Evolutionary conservation across 1,284 basidiomycete genomes (phyloP).

Genomic region (Moesziomyces sp.): DNA sequence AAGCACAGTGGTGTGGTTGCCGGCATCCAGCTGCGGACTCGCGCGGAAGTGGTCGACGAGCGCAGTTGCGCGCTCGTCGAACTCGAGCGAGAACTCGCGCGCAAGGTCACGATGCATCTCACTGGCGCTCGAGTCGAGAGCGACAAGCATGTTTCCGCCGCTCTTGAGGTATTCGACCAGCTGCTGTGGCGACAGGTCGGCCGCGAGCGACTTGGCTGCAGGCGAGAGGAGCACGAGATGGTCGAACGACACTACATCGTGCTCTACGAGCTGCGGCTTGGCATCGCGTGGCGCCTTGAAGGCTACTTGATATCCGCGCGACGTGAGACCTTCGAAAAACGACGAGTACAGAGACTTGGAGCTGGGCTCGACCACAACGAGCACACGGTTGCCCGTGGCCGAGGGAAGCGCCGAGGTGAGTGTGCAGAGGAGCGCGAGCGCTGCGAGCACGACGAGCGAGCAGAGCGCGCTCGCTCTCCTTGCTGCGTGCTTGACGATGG

Average conservation of each 20-base stretch:
- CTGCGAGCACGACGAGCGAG: constrained; percentile 5
- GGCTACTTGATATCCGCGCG: constrained; percentile 48
- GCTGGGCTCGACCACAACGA: constrained; percentile 50
- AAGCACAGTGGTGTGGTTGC: constrained; percentile 55
- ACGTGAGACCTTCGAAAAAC: constrained; percentile 38
- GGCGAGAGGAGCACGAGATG: constrained; percentile 59
- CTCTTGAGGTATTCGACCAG: constrained; percentile 78
- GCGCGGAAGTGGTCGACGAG: constrained; percentile 70
- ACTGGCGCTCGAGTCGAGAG: constrained; percentile 75
- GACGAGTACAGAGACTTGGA: constrained; percentile 30
- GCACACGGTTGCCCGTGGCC: constrained; percentile 58
- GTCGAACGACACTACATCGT: constrained; percentile 60
- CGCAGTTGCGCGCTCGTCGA: constrained; percentile 68
- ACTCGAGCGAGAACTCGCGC: constrained; percentile 73
- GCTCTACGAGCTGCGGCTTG: constrained; percentile 45
- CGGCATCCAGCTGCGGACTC: constrained; percentile 34
- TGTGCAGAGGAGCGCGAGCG: constrained; percentile 18
- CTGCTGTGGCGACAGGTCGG: constrained; percentile 84
- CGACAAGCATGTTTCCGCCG: constrained; percentile 83
- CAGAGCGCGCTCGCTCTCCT: background rate
- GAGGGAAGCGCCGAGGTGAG: constrained; percentile 34
- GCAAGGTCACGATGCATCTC: constrained; percentile 71
- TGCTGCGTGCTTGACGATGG: background rate
- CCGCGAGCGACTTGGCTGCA: constrained; percentile 72
- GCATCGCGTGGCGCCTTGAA: constrained; percentile 35